Evolutionary conservation across 176 grass and related monocot genomes (phyloP).

Genomic region (Olyra latifolia): DNA sequence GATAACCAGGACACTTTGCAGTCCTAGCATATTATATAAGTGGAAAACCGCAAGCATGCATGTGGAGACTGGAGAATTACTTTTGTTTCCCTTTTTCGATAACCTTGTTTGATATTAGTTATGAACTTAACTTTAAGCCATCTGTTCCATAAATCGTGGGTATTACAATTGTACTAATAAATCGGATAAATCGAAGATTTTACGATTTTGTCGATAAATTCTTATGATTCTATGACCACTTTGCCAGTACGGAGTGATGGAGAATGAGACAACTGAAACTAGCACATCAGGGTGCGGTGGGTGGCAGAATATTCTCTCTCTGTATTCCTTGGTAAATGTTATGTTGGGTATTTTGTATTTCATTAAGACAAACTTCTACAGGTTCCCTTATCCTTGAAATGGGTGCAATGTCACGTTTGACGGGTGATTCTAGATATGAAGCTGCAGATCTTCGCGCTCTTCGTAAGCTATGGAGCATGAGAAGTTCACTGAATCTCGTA

Average conservation of each 20-base stretch:
- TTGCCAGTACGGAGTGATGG: slow-evolving; percentile 87
- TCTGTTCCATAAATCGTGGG: neutral
- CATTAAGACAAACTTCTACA: slow-evolving; percentile 37
- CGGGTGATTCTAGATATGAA: slow-evolving; percentile 89
- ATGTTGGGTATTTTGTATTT: slow-evolving; percentile 25
- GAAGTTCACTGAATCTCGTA: slow-evolving; percentile 95
- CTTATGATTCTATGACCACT: slow-evolving; percentile 21
- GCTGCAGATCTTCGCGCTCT: slow-evolving; percentile 83
- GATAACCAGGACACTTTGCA: neutral
- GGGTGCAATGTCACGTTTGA: slow-evolving; percentile 85
- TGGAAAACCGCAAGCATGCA: neutral
- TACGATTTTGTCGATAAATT: neutral
- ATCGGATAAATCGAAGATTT: too few species aligned
- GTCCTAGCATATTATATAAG: neutral
- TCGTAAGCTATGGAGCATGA: slow-evolving; percentile 97
- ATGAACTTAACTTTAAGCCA: neutral
- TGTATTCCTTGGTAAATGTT: slow-evolving; percentile 11
- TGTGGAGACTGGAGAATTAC: slow-evolving; percentile 6
- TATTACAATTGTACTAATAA: slow-evolving; percentile 1
- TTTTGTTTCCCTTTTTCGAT: neutral
- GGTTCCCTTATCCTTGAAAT: slow-evolving; percentile 99
- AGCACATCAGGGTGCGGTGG: slow-evolving; percentile 98
- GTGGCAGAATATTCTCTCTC: slow-evolving; percentile 28
- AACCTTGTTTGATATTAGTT: neutral
- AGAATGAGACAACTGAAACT: slow-evolving; percentile 96